These are phyloP conservation scores for Mycogone perniciosa DNA, from an alignment of 2,329 filamentous ascomycete genomes.

Conservation along the genomic window DNA sequence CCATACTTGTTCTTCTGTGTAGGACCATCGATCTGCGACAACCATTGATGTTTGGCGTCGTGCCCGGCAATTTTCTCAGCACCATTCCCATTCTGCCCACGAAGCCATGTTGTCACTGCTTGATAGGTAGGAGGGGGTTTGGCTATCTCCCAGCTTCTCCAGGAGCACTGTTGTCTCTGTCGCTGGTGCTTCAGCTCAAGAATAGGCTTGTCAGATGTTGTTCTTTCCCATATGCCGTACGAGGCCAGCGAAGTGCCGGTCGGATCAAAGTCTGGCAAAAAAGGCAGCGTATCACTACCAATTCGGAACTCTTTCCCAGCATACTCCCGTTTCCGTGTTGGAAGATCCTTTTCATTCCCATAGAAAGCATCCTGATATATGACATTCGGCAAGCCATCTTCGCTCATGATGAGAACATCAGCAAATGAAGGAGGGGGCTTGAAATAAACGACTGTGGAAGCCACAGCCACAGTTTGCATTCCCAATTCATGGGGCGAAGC, in stretches of 20 bases:
- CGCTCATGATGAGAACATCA: slow-evolving; percentile 19
- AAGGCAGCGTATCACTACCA: slow-evolving; percentile 68
- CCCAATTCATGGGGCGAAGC: background rate
- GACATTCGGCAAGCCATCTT: slow-evolving; percentile 48
- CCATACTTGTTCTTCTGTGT: slow-evolving; percentile 77
- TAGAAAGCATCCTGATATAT: slow-evolving; percentile 86
- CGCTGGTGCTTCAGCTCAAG: slow-evolving; percentile 45
- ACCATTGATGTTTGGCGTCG: slow-evolving; percentile 23
- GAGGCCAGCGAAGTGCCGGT: slow-evolving; percentile 49
- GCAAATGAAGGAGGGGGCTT: slow-evolving; percentile 21
- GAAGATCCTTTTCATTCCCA: slow-evolving; percentile 76
- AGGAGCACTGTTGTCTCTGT: slow-evolving; percentile 46
- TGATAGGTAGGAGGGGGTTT: slow-evolving; percentile 60
- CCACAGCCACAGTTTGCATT: background rate
- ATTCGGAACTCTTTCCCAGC: slow-evolving; percentile 80
- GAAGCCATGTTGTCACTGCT: slow-evolving; percentile 64
- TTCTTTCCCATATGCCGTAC: slow-evolving; percentile 44
- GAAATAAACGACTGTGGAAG: slow-evolving; percentile 20
- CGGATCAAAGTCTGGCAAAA: slow-evolving; percentile 70
- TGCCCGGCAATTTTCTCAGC: background rate
- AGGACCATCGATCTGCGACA: slow-evolving; percentile 84
- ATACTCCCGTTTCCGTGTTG: slow-evolving; percentile 70
- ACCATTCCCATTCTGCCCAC: background rate
- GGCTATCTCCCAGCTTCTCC: slow-evolving; percentile 67
- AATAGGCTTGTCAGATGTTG: slow-evolving; percentile 42